Evolutionary conservation across 495 filamentous ascomycete genomes (phyloP).

Genomic region (Cercophora samala): DNA sequence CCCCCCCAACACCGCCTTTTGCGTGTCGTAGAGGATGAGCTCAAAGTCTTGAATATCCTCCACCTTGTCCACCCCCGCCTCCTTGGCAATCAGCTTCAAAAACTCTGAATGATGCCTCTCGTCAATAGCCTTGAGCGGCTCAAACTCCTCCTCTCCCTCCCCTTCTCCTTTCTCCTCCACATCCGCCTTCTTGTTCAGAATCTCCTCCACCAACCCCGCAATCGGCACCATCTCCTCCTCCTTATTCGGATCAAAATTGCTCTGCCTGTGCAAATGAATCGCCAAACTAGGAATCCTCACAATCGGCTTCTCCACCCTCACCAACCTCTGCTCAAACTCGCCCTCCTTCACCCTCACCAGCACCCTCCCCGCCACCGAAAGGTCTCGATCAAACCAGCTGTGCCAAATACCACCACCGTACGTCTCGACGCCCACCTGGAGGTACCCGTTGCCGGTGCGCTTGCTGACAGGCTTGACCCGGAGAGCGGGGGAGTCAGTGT

Average conservation of each 20-base stretch:
- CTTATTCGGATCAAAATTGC: constrained; percentile 89
- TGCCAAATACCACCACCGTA: constrained; percentile 88
- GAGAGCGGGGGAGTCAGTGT: constrained; percentile 90
- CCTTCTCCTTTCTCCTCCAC: constrained; percentile 33
- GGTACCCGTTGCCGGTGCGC: constrained; percentile 75
- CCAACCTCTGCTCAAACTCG: constrained; percentile 75
- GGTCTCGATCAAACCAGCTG: constrained; percentile 92
- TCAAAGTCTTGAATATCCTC: constrained; percentile 88
- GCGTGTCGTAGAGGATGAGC: constrained; percentile 91
- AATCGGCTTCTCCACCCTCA: constrained; percentile 88
- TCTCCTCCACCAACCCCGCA: constrained; percentile 77
- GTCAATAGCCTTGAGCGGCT: constrained; percentile 68
- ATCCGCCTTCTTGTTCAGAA: constrained; percentile 65
- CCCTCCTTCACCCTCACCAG: constrained; percentile 62
- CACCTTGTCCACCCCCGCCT: constrained; percentile 60
- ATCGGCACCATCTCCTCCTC: constrained; percentile 95
- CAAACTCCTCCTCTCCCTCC: constrained; percentile 52
- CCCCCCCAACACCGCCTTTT: constrained; percentile 83
- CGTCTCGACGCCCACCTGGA: constrained; percentile 94
- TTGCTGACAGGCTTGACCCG: constrained; percentile 93
- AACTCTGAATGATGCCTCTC: constrained; percentile 89
- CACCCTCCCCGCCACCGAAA: constrained; percentile 84
- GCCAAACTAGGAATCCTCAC: constrained; percentile 88
- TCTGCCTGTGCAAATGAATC: constrained; percentile 84
- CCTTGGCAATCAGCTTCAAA: constrained; percentile 77